Percentiles rank a stretch among this genome's conserved stretches.
phyloP scores from a whole-genome alignment of 2,329 filamentous ascomycete species.

The Thermochaetoides dissita region DNA sequence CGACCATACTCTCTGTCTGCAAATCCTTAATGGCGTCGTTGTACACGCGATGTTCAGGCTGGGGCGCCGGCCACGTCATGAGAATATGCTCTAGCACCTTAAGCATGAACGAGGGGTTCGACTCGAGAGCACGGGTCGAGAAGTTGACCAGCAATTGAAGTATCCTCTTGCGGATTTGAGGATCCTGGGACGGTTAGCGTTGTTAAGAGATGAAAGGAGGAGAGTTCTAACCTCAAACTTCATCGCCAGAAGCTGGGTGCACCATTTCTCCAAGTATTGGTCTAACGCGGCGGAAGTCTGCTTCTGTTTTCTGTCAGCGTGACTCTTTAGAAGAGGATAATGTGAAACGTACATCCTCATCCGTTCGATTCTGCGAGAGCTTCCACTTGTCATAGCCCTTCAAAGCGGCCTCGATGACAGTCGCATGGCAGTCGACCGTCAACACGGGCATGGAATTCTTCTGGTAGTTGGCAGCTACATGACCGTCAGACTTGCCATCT shows the following conservation, averaged over 20 bases:
- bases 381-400: conserved; percentile 82
- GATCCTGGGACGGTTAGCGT: conserved; percentile 40
- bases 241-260: conserved; percentile 53
- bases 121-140: conserved; percentile 65
- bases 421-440: conserved; percentile 75
- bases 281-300: conserved; percentile 42
- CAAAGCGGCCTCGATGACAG: conserved; percentile 73
- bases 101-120: conserved; percentile 67
- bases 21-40: conserved; percentile 84
- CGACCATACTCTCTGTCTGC: conserved; percentile 69
- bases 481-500: conserved; percentile 11
- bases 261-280: conserved; percentile 56
- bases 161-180: conserved; percentile 66
- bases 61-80: conserved; percentile 61
- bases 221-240: conserved; percentile 43
- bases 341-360: conserved; percentile 17
- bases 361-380: conserved; percentile 10
- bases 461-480: conserved; percentile 40
- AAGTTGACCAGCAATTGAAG: conserved; percentile 74
- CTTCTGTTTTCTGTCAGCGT: conserved; percentile 23
- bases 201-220: not conserved
- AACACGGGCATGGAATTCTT: conserved; percentile 62
- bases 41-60: conserved; percentile 57
- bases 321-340: too few species aligned
- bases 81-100: conserved; percentile 86